phyloP scores from a whole-genome alignment of 306 rosid species.

The Fragaria iinumae region DNA sequence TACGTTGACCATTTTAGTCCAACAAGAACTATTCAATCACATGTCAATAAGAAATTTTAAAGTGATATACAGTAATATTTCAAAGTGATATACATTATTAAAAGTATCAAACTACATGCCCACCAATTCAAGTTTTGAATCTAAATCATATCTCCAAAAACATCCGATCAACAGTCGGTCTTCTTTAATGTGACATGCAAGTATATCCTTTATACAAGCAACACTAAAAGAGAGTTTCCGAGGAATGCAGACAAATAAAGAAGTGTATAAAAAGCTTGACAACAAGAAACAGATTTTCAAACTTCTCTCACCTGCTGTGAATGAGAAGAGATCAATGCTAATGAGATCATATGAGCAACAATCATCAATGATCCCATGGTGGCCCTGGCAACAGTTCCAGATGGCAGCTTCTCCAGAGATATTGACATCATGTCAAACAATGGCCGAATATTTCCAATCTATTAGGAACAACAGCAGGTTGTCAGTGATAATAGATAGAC shows the following conservation, averaged over 20 bases:
- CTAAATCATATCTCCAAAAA: neutral
- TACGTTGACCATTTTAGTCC: neutral
- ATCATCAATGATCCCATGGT: conserved; percentile 71
- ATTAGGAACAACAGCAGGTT: conserved; percentile 24
- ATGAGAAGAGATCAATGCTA: conserved; percentile 49
- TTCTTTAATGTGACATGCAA: neutral
- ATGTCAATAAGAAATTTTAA: neutral
- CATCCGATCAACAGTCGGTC: neutral
- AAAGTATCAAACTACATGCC: neutral
- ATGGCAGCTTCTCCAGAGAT: conserved; percentile 74
- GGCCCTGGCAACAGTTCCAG: conserved; percentile 72
- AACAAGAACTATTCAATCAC: neutral
- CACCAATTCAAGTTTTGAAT: neutral
- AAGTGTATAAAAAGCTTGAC: neutral
- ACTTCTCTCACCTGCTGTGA: conserved; percentile 61
- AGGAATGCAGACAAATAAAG: neutral
- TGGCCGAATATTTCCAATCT: conserved; percentile 69
- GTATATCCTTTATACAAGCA: neutral
- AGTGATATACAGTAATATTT: neutral
- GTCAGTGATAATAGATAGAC: conserved; percentile 23
- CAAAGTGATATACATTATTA: too few relatives aligned
- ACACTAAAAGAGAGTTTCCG: neutral
- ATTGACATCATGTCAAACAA: conserved; percentile 88
- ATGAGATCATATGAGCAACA: conserved; percentile 66
- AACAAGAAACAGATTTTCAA: neutral